Conservation (phyloP, 352 stramenopile species). For the Phytophthora tubulina region DNA sequence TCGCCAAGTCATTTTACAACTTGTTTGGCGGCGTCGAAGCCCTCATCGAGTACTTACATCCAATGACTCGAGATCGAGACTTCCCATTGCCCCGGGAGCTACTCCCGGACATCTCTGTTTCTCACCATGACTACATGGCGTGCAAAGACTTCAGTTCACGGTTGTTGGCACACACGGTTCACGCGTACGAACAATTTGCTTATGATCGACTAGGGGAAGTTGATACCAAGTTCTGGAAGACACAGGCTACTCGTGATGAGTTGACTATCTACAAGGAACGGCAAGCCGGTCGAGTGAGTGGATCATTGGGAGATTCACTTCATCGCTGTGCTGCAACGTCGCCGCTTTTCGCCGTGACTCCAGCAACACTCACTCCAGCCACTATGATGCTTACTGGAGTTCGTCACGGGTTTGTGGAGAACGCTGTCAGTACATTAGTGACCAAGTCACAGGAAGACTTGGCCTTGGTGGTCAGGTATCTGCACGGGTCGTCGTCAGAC, state of each 20-base stretch:
- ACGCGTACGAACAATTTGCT: slow-evolving; percentile 49
- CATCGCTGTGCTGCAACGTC: slow-evolving; percentile 37
- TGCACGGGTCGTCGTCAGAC: slow-evolving; percentile 53
- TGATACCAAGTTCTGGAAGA: slow-evolving; percentile 50
- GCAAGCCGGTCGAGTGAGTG: slow-evolving; percentile 27
- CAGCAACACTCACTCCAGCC: slow-evolving; percentile 34
- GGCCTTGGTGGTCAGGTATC: slow-evolving; percentile 55
- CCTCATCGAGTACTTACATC: slow-evolving; percentile 14
- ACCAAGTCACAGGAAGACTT: slow-evolving; percentile 59
- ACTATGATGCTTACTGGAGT: slow-evolving; percentile 53
- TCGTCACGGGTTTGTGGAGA: slow-evolving; percentile 49
- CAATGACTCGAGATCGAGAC: slow-evolving; percentile 50
- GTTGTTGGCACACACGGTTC: slow-evolving; percentile 50
- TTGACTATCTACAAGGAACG: slow-evolving; percentile 50
- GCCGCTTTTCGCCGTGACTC: slow-evolving; percentile 49
- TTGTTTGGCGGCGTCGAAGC: slow-evolving; percentile 19
- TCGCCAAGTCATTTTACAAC: slow-evolving; percentile 24
- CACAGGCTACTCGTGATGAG: slow-evolving; percentile 41
- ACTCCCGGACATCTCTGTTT: slow-evolving; percentile 47
- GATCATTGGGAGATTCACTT: slow-evolving; percentile 28
- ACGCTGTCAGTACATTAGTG: slow-evolving; percentile 40
- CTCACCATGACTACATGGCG: slow-evolving; percentile 36
- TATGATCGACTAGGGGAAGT: slow-evolving; percentile 41
- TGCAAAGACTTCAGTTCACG: slow-evolving; percentile 50
- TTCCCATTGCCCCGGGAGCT: slow-evolving; percentile 50